Evolutionary conservation across 768 basidiomycete genomes (phyloP).

Genomic region (Amanita fuliginea): DNA sequence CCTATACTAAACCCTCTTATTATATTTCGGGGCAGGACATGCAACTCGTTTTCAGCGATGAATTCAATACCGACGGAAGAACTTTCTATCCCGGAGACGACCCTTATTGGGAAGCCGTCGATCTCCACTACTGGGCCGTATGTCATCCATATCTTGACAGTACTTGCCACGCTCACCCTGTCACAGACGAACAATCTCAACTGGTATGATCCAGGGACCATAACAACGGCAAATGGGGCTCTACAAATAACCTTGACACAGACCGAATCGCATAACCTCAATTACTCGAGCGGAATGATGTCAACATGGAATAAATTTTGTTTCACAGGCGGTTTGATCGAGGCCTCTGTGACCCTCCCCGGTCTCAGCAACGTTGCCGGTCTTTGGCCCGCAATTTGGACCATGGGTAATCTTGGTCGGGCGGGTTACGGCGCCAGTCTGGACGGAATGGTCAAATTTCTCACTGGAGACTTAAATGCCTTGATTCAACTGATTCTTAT

Average conservation of each 20-base stretch:
- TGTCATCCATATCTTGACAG: constrained; percentile 3
- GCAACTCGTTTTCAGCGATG: constrained; percentile 80
- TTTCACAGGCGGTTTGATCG: constrained; percentile 81
- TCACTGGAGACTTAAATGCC: neutral
- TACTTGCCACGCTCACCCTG: constrained; percentile 1
- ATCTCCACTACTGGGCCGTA: constrained; percentile 73
- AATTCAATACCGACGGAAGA: constrained; percentile 73
- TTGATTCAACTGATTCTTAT: neutral
- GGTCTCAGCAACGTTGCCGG: constrained; percentile 54
- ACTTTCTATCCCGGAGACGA: constrained; percentile 85
- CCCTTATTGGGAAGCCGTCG: constrained; percentile 80
- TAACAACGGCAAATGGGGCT: constrained; percentile 63
- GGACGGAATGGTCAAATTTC: constrained; percentile 54
- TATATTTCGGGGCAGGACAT: constrained; percentile 38
- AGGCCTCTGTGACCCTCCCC: constrained; percentile 57
- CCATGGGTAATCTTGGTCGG: constrained; percentile 76
- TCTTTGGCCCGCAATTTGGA: constrained; percentile 76
- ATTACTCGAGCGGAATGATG: constrained; percentile 66
- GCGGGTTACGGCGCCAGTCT: constrained; percentile 83
- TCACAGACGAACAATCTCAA: constrained; percentile 62
- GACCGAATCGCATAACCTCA: constrained; percentile 56
- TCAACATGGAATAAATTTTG: constrained; percentile 86
- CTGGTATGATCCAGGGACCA: constrained; percentile 80
- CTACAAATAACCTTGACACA: constrained; percentile 65
- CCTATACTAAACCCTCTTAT: constrained; percentile 43